Evolutionary conservation across 2,329 filamentous ascomycete species (phyloP).

Genomic region (Beauveria sp.): DNA sequence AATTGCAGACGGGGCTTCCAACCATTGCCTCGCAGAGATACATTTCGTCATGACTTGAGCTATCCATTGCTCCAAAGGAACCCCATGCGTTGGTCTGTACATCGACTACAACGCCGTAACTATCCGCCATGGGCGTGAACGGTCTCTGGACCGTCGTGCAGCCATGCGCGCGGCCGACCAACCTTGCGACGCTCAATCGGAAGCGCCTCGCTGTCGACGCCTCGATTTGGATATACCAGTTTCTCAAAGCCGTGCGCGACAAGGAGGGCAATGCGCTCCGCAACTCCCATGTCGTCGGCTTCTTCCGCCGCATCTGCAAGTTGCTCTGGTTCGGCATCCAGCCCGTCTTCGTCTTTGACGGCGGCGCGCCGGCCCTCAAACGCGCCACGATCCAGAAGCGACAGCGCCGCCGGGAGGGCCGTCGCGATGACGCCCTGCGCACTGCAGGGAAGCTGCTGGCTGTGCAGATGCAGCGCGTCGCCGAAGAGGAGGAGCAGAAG

Average conservation of each 20-base stretch:
- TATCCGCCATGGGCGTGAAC: constrained; percentile 82
- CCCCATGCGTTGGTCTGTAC: background rate
- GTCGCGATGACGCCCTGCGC: constrained; percentile 83
- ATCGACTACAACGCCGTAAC: background rate
- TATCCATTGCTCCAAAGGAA: background rate
- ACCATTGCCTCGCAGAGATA: background rate
- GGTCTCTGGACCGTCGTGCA: constrained; percentile 95
- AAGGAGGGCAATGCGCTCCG: constrained; percentile 95
- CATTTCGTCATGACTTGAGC: background rate
- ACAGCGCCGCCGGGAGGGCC: constrained; percentile 73
- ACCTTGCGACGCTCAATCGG: constrained; percentile 90
- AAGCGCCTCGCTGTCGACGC: constrained; percentile 96
- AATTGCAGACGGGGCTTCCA: background rate
- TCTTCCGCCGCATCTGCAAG: constrained; percentile 98
- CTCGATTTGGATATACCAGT: constrained; percentile 99
- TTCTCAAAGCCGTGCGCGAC: constrained; percentile 95
- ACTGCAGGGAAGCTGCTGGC: constrained; percentile 89
- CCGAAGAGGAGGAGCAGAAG: constrained; percentile 74
- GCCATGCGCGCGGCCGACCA: constrained; percentile 90
- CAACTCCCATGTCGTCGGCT: constrained; percentile 93
- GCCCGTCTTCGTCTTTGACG: constrained; percentile 97
- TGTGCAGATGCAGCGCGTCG: constrained; percentile 85
- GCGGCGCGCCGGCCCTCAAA: constrained; percentile 85
- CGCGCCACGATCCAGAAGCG: constrained; percentile 78
- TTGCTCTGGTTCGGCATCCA: constrained; percentile 93